Conservation (phyloP, 371 early-diverging fungal genomes). For the Syncephalastrum sp. region DNA sequence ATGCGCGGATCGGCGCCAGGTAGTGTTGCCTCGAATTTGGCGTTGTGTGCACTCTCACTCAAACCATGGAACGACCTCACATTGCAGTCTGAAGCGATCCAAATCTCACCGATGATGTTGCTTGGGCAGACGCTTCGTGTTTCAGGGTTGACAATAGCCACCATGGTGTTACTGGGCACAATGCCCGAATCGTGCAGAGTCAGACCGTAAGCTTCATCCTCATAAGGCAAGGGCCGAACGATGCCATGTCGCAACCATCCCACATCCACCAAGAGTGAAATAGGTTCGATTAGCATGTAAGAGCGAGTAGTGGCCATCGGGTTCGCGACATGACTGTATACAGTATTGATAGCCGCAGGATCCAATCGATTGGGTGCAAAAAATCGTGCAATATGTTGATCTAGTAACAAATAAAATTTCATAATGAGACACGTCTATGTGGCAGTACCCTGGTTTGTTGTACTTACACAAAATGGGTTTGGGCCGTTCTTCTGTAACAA, state of each 20-base stretch:
- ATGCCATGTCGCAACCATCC: slow-evolving; percentile 67
- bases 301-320: slow-evolving; percentile 80
- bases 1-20: slow-evolving; percentile 63
- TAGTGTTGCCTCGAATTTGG: slow-evolving; percentile 49
- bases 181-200: slow-evolving; percentile 79
- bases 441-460: slow-evolving; percentile 1
- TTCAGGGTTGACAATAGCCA: slow-evolving; percentile 83
- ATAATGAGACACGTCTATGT: slow-evolving; percentile 3
- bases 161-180: slow-evolving; percentile 75
- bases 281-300: slow-evolving; percentile 72
- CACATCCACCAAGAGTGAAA: slow-evolving; percentile 62
- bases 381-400: slow-evolving; percentile 41
- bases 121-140: slow-evolving; percentile 65
- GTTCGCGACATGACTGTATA: slow-evolving; percentile 76
- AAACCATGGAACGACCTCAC: slow-evolving; percentile 43
- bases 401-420: slow-evolving; percentile 12
- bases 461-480: slow-evolving; percentile 57
- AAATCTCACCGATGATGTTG: slow-evolving; percentile 83
- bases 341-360: slow-evolving; percentile 63
- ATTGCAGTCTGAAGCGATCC: slow-evolving; percentile 77
- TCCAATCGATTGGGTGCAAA: slow-evolving; percentile 63
- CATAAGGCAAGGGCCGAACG: slow-evolving; percentile 54
- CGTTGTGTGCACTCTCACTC: slow-evolving; percentile 22
- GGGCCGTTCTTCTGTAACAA: slow-evolving; percentile 71
- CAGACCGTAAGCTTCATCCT: slow-evolving; percentile 57